phyloP scores from a whole-genome alignment of 2,329 filamentous ascomycete genomes.

The Biscogniauxia sp. region DNA sequence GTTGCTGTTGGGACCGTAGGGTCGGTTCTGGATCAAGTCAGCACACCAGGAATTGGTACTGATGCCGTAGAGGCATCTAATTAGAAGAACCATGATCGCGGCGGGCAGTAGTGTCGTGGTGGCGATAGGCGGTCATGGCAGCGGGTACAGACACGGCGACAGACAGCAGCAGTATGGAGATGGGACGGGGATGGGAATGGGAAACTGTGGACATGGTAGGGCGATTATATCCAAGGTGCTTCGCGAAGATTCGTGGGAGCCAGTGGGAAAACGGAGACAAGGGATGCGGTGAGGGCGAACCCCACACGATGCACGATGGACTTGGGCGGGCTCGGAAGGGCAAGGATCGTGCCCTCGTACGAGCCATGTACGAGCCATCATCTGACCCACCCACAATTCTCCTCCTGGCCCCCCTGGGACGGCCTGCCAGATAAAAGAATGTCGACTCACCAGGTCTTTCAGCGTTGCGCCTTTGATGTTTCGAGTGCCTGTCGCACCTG shows the following conservation, averaged over 20 bases:
- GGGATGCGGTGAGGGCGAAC: background rate
- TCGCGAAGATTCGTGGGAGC: background rate
- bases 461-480: slow-evolving; percentile 47
- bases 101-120: background rate
- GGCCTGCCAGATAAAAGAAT: background rate
- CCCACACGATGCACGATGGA: background rate
- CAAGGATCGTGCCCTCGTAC: background rate
- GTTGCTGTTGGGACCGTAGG: slow-evolving; percentile 5
- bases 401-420: background rate
- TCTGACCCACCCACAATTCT: background rate
- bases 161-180: background rate
- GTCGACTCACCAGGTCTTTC: slow-evolving; percentile 26
- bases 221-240: background rate
- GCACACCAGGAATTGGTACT: slow-evolving; percentile 5
- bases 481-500: slow-evolving; percentile 41
- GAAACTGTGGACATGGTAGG: background rate
- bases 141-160: background rate
- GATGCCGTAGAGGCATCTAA: slow-evolving; percentile 1
- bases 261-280: background rate
- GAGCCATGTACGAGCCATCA: background rate
- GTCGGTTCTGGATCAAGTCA: slow-evolving; percentile 17
- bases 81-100: slow-evolving; percentile 4
- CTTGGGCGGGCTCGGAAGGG: too few relatives aligned
- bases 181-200: too few relatives aligned
- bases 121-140: background rate